Evolutionary conservation across 2,329 filamentous ascomycete genomes (phyloP), one percentile per base, ranked within the genome.

Genomic region (Paecilomyces sp.): DNA sequence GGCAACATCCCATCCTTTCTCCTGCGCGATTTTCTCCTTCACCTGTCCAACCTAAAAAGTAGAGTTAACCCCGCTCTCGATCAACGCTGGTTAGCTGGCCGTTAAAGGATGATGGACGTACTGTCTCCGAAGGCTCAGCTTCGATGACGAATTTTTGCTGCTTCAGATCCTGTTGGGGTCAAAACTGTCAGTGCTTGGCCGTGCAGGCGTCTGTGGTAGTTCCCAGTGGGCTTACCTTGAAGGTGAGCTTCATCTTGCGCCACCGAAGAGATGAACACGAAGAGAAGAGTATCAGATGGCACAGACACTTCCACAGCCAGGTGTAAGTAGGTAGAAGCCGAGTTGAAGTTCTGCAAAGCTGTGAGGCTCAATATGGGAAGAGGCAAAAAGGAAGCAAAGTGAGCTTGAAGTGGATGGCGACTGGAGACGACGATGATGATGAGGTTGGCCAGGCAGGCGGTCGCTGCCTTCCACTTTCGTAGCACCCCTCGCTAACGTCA

Each of bases 71-170:
- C 72, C 72, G 70, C 72, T 72, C 66, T 60, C 41, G 58, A 59
- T 57, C 57, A 58, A 60, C 25, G 58, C 50, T 64, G 56, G 60
- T 58, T 56, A 41, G 30, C 53, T 57, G 57, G 51, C 50, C 33
- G 57, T 33, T 33, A 60, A 58, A 28, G 58, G 25, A 58, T 57
- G 24, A 8, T 61, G 65, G 47, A 69, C 89, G 71, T 88, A 97
- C 92, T 76, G 91, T 90, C 75, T 97, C 92, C 66, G 89, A 88
- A 64, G 92, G 91, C 77, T 97, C 92, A 72, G 92, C 91, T 68
- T 97, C 93, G 81, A 99, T 89, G 72, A 88, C 87, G 80, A 99
- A 99, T 83, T 97, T 97, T 77, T 97, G 90, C 79, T 97, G 94
- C 83, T 97, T 97, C 72, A 99, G 85, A 81, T 99, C 94, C 92